Evolutionary conservation across 129 eudicot genomes (phyloP).

Genomic region (Apium graveolens): DNA sequence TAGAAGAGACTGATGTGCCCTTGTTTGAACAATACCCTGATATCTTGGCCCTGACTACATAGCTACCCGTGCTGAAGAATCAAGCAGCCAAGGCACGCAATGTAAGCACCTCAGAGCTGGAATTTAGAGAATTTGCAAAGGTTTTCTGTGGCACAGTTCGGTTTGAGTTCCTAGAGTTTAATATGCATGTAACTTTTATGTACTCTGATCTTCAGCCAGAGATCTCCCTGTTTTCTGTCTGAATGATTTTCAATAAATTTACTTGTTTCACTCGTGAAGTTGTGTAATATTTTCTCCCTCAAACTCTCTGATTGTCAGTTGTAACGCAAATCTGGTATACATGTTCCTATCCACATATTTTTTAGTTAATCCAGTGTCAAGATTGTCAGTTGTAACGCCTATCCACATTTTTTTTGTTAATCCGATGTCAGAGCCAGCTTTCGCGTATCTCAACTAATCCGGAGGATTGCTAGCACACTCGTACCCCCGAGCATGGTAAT

Average conservation of each 20-base stretch:
- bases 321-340: no score
- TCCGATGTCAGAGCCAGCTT: no score
- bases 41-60: conserved; percentile 16
- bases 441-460: no score
- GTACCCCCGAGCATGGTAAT: no score
- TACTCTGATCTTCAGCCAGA: neutral
- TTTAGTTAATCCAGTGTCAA: no score
- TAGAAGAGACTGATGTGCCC: conserved; percentile 25
- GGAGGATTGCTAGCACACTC: no score
- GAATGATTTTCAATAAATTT: neutral
- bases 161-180: neutral
- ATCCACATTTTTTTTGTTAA: no score
- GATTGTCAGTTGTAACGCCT: no score
- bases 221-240: neutral
- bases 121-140: neutral
- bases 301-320: no score
- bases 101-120: neutral
- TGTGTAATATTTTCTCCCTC: neutral
- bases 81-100: neutral
- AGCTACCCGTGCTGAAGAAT: neutral
- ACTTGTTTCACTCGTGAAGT: neutral
- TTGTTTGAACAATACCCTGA: conserved; percentile 27
- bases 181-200: neutral
- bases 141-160: neutral
- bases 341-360: no score